Evolutionary conservation across 208 protist species (phyloP), one percentile per base, ranked within the genome.

Genomic region (Lotmaria passim): DNA sequence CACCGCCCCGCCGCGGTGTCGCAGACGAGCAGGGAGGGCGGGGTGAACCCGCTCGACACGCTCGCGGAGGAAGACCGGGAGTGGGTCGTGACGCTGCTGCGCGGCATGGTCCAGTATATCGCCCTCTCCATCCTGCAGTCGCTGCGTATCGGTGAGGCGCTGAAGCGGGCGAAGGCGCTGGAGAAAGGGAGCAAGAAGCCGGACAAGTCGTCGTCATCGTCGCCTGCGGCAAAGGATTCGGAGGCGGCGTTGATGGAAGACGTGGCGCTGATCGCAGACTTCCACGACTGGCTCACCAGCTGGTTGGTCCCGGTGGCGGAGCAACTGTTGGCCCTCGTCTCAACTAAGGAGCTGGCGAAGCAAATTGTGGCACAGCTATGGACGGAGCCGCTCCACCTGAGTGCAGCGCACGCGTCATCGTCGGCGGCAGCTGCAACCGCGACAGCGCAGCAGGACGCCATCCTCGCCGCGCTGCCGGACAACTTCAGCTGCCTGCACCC

Each of bases 1-100:
- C 86, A 94, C 64, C 72, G 79, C 24, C 84, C 86, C 6, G 48
- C 44, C 11, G 65, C 52, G 8, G 44, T 47, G 0, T 34, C 51
- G 30, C 14, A 52, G 7, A 15, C 4, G 23, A n/a, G 10, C 28
- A 64, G 41, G 26, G 36, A 58, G n/a, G 46, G 30, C 21, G 33
- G 50, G 15, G 43, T 43, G 33, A 21, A 39, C 41, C 55, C 69
- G 28, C n/a, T 82, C 26, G 67, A 44, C 33, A 57, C 61, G 38
- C 41, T 81, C 11, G 43, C 62, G 17, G 46, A 66, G 21, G 67
- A 57, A n/a, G 58, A 82, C 21, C 39, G 63, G n/a, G 57, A 28
- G 30, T 94, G 89, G 89, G 51, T 86, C 36, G 53, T 74, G 23
- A 46, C 63, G 26, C 64, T 89, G 1, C 59, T 86, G 28, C 76